A percentile compares a stretch with the other conserved stretches of the same genome.
phyloP scores from a whole-genome alignment of 768 basidiomycete genomes.

The Cantharellus cinnabarinus region DNA sequence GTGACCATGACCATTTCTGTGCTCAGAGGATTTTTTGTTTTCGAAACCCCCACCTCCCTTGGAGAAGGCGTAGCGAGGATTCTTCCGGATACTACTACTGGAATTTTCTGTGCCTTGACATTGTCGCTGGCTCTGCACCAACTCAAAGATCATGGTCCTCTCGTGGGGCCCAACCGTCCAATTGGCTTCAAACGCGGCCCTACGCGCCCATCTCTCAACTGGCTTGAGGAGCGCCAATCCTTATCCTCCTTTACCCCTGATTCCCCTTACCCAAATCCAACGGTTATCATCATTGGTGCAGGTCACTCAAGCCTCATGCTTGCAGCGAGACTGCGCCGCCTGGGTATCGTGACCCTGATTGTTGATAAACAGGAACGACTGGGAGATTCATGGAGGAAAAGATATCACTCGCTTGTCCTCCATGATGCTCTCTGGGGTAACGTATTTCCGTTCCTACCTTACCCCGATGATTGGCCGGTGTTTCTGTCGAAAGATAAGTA shows the following conservation, averaged over 20 bases:
- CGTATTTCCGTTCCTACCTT: neutral
- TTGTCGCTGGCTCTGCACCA: neutral
- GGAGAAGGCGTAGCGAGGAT: neutral
- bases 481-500: conserved; percentile 1
- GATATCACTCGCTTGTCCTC: conserved; percentile 15
- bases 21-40: neutral
- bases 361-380: conserved; percentile 15
- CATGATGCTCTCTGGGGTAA: conserved; percentile 9
- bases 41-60: neutral
- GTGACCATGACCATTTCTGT: neutral
- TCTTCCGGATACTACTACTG: neutral
- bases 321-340: conserved; percentile 16
- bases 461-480: conserved; percentile 6
- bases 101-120: neutral
- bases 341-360: conserved; percentile 16
- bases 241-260: neutral
- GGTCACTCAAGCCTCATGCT: conserved; percentile 18
- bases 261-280: neutral
- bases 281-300: conserved; percentile 15
- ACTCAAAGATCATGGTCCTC: neutral
- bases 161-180: neutral
- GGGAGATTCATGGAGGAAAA: conserved; percentile 11
- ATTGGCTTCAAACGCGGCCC: neutral
- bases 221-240: neutral
- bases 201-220: neutral